Conservation (phyloP, 495 filamentous ascomycete species). For the Lophiotrema nucula region DNA sequence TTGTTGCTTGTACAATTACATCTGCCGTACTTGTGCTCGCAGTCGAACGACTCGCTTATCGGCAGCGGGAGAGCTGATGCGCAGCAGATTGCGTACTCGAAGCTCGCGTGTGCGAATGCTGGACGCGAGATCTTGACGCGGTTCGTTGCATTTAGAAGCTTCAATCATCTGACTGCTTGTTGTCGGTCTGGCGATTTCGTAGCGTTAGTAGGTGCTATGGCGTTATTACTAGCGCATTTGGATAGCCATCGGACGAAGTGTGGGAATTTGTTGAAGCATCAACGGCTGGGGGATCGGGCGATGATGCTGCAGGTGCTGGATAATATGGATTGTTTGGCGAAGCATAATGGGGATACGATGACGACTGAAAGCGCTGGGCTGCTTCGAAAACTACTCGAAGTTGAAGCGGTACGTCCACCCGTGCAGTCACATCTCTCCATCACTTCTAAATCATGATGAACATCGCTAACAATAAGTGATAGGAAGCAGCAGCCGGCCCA, state of each 20-base stretch:
- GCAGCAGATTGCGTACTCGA: constrained; percentile 37
- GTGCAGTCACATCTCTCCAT: no score
- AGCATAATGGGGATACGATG: constrained; percentile 5
- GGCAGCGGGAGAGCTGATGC: background rate
- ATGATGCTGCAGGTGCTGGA: constrained; percentile 46
- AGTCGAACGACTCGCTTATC: background rate
- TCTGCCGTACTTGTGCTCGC: constrained; percentile 18
- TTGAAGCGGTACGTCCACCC: constrained; percentile 20
- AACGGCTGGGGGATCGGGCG: constrained; percentile 46
- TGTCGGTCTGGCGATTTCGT: constrained; percentile 46
- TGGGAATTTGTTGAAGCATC: constrained; percentile 41
- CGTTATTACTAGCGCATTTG: constrained; percentile 37
- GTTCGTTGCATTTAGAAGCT: constrained; percentile 39
- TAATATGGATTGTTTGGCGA: constrained; percentile 33
- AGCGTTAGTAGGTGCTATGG: constrained; percentile 37
- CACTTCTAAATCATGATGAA: no score
- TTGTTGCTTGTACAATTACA: constrained; percentile 12
- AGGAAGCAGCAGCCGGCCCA: no score
- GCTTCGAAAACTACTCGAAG: constrained; percentile 1
- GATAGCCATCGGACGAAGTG: background rate
- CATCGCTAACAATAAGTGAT: no score
- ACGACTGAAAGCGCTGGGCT: constrained; percentile 4
- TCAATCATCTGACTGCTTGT: constrained; percentile 28
- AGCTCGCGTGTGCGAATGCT: constrained; percentile 41
- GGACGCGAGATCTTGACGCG: constrained; percentile 42